Evolutionary conservation across 2,329 filamentous ascomycete genomes (phyloP), one percentile per base, ranked within the genome.

Genomic region (Cordyceps farinosa): DNA sequence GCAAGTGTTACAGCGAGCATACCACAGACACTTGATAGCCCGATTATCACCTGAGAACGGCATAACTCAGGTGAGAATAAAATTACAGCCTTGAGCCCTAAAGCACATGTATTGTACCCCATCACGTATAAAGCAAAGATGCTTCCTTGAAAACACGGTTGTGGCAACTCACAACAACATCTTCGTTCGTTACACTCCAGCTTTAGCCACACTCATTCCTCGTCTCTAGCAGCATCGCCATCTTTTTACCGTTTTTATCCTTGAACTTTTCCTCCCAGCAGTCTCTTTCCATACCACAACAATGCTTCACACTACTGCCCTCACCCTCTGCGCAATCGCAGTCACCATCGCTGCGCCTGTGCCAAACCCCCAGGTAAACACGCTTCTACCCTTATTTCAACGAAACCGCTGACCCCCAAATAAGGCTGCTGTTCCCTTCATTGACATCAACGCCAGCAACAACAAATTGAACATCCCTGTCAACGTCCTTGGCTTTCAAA

Each of bases 401-500:
- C 8, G 3, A n/a, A 10, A 34, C 34, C 9, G n/a, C 55, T 47
- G 13, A 58, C 30, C 6, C 6, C 11, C 6, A 7, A 32, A 1
- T 3, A 48, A 44, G 22, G 22, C 22, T 22, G 9, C 15, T n/a
- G 42, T 38, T 5, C 42, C 55, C 3, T 38, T 58, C 17, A 58
- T 58, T 3, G 55, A 48, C 7, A 58, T 58, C 22, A 47, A 57
- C 5, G 54, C 54, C 40, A 58, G n/a, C 32, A 58, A 58, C 15
- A 58, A 58, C 22, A 48, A 58, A 7, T 9, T 58, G 1, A 44
- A 47, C 7, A 29, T 58, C 17, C 55, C 55, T 7, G 29, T 58
- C 29, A 58, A 58, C 34, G 55, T 58, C 5, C 44, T 58, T 7
- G 55, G 55, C 29, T n/a, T 58, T 5, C 55, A 58, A n/a, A 58